Evolutionary conservation across 139 green algal genomes (phyloP).

Genomic region (Chlamydomonas incerta): DNA sequence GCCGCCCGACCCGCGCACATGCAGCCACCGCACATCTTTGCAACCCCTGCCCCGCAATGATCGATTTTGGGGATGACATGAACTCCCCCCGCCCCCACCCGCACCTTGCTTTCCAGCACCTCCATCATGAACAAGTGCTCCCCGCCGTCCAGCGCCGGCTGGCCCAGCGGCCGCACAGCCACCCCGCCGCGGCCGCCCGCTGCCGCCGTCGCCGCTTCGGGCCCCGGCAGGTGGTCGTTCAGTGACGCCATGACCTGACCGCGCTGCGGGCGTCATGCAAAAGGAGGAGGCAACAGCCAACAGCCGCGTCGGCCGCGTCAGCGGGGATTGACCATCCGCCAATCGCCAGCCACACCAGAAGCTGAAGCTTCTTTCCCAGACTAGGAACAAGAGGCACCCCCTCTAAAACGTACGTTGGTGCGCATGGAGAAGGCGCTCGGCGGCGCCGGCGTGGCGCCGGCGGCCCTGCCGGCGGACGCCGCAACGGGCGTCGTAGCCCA

Average conservation of each 20-base stretch:
- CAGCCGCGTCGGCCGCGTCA: too few relatives aligned
- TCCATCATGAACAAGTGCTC: conserved; percentile 57
- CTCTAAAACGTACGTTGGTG: conserved; percentile 32
- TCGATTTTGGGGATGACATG: too few relatives aligned
- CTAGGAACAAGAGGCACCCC: too few relatives aligned
- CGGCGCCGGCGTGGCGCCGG: not conserved
- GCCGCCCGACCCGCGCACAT: too few relatives aligned
- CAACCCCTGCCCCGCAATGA: too few relatives aligned
- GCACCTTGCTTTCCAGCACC: conserved; percentile 51
- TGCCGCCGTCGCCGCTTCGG: too few relatives aligned
- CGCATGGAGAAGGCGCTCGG: conserved; percentile 31
- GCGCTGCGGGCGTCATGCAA: conserved; percentile 19
- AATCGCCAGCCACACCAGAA: not conserved
- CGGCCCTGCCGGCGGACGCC: too few relatives aligned
- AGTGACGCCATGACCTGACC: conserved; percentile 33
- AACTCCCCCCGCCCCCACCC: not conserved
- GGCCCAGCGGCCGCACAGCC: conserved; percentile 27
- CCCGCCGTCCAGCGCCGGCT: conserved; percentile 18
- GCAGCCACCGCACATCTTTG: too few relatives aligned
- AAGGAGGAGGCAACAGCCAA: too few relatives aligned
- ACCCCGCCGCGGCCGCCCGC: not conserved
- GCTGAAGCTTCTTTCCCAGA: not conserved
- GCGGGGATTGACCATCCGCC: too few relatives aligned
- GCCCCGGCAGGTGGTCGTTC: conserved; percentile 29
- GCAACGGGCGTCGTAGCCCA: too few relatives aligned